Conservation (phyloP, 2,329 filamentous ascomycete genomes). For the Fusarium domesticum region DNA sequence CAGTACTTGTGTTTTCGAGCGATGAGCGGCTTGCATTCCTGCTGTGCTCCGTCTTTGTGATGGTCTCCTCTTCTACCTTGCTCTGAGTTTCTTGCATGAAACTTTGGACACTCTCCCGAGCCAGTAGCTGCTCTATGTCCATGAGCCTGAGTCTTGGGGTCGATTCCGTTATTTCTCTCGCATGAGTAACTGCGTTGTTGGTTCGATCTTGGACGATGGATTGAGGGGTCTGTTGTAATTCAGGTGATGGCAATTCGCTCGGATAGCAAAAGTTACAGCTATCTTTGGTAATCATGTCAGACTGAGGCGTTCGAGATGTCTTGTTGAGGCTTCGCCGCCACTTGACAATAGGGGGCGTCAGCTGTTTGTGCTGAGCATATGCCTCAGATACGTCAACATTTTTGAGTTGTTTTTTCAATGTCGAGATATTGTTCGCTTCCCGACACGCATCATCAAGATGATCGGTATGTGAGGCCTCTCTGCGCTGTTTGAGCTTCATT, state of each 20-base stretch:
- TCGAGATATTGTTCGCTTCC: slow-evolving; percentile 12
- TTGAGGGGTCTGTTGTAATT: slow-evolving; percentile 1
- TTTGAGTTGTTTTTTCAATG: slow-evolving; percentile 26
- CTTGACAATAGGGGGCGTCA: slow-evolving; percentile 15
- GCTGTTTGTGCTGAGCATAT: slow-evolving; percentile 6
- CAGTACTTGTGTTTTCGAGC: slow-evolving; percentile 8
- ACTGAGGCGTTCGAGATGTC: slow-evolving; percentile 11
- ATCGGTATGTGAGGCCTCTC: no score
- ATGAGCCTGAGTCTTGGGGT: slow-evolving; percentile 26
- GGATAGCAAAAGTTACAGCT: slow-evolving; percentile 24
- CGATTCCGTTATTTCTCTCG: slow-evolving; percentile 5
- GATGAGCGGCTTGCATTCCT: slow-evolving; percentile 7
- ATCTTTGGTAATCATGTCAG: slow-evolving; percentile 11
- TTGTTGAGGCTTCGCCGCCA: slow-evolving; percentile 27
- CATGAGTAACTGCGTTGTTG: background rate
- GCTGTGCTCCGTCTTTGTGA: slow-evolving; percentile 3
- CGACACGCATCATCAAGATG: slow-evolving; percentile 5
- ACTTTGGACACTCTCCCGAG: slow-evolving; percentile 21
- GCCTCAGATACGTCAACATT: slow-evolving; percentile 22
- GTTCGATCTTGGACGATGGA: slow-evolving; percentile 3
- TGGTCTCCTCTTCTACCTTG: slow-evolving; percentile 1
- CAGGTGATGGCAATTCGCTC: slow-evolving; percentile 16
- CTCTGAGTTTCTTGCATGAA: slow-evolving; percentile 8
- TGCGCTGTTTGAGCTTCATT: no score
- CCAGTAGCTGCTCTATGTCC: slow-evolving; percentile 30